Base-by-base conservation (phyloP, 148 eudicot genomes). In the Diospyros lotus region DNA sequence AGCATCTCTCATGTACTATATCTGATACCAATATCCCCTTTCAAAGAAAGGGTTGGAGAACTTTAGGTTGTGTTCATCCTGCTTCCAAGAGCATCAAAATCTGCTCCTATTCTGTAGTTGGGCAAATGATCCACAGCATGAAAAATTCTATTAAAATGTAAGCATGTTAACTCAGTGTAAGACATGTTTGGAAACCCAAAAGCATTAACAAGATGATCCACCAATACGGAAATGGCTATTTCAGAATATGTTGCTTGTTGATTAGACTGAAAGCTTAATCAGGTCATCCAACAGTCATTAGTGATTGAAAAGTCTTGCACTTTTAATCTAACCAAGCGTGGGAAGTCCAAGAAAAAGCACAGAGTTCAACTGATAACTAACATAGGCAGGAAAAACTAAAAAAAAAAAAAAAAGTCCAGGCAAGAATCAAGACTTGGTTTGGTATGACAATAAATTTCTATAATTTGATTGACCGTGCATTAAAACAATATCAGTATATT, bases 231-330 rank as follows among this genome's bases (percentile, higher is more conserved):
- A 56, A 56, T 7, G 3, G 60, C 60, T 56, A n/a, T 56, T 56
- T 4, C 17, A 13, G 3, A 17, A 5, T 66, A 4, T 46, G 53
- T 38, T 66, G 28, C 52, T 18, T 13, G 3, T 5, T 8, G 40
- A 39, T 18, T 66, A 45, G 17, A 64, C 14, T 0, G 28, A 28
- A 28, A 64, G 14, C 6, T 48, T 4, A 43, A 64, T 6, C 18
- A 41, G 3, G 43, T 4, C 68, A 8, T 11, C 46, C 14, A 66
- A 66, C 4, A 3, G 6, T 46, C 41, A 42, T 44, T 46, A 44
- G 66, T 58, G 48, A 51, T 72, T 18, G 66, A 56, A 61, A 73
- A 11, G 46, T 18, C 61, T 48, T 50, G 46, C 67, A 62, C 51
- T 46, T 10, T 0, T 15, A 71, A 56, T 28, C 28, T 4, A 71